A percentile compares a stretch with the other conserved stretches of the same genome.
Evolutionary conservation across 306 rosid genomes (phyloP).

Genomic region (Quercus glauca): DNA sequence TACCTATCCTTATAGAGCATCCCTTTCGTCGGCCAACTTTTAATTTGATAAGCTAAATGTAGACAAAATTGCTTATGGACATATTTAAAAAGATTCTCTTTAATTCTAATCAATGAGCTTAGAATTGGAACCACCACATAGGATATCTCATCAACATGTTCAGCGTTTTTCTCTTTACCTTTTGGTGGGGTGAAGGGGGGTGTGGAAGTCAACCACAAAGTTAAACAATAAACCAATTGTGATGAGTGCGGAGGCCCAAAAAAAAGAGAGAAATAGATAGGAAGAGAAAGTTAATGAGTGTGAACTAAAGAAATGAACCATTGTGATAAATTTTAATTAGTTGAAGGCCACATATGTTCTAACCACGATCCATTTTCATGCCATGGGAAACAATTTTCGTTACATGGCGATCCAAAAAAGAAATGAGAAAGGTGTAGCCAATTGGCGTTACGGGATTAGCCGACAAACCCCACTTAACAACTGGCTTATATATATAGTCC

Average conservation of each 20-base stretch:
- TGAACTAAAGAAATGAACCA: too few relatives aligned
- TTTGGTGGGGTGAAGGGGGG: neutral
- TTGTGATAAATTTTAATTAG: too few relatives aligned
- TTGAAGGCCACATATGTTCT: neutral
- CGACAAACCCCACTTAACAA: conserved; percentile 40
- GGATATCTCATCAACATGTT: neutral
- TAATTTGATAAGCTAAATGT: conserved; percentile 5
- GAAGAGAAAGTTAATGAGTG: too few relatives aligned
- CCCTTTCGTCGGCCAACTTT: conserved; percentile 16
- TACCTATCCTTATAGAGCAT: conserved; percentile 18
- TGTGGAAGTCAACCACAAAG: neutral
- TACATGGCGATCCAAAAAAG: conserved; percentile 11
- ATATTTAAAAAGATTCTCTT: neutral
- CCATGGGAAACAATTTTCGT: neutral
- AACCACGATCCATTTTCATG: neutral
- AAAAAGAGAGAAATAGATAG: neutral
- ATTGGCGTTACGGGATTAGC: conserved; percentile 34
- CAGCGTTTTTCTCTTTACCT: neutral
- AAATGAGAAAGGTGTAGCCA: neutral
- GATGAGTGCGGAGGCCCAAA: neutral
- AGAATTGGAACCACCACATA: neutral
- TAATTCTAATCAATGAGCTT: neutral
- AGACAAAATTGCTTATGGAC: neutral
- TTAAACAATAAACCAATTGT: neutral
- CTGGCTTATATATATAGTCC: conserved; percentile 25